Evolutionary conservation across 192 early-diverging fungal genomes (phyloP), one percentile per base, ranked within the genome.

Genomic region (Neocallimastix lanati): DNA sequence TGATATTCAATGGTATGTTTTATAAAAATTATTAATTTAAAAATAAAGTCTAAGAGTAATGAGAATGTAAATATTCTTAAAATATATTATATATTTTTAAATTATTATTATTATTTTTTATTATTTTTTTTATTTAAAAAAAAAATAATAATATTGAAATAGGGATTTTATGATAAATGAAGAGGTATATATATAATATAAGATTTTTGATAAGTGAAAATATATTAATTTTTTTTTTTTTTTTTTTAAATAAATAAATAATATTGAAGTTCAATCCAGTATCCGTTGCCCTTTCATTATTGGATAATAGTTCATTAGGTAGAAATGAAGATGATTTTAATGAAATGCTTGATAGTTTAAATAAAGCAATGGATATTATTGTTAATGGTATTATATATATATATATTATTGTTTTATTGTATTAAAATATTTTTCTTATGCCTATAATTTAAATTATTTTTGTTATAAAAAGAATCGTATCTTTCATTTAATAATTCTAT

Each of bases 401-500:
- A 29, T 27, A 28, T 2, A 78, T 78, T 85, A n/a, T n/a, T n/a
- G n/a, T n/a, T n/a, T n/a, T n/a, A n/a, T n/a, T n/a, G n/a, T n/a
- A n/a, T n/a, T n/a, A n/a, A n/a, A n/a, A n/a, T n/a, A n/a, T n/a
- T n/a, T n/a, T n/a, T n/a, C n/a, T n/a, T n/a, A n/a, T n/a, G n/a
- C n/a, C n/a, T n/a, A n/a, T n/a, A n/a, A n/a, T n/a, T n/a, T n/a
- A n/a, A n/a, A n/a, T n/a, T 18, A 25, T 28, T 18, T 35, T 83
- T 28, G 2, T 83, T 80, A 29, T n/a, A 33, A 29, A 29, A 77
- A 90, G 89, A 90, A 67, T 89, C 89, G 79, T 86, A 89, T 82
- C 84, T 88, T 77, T 84, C 88, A 5, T 90, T 90, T 82, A 90
- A 90, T 78, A 83, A 81, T 13, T 82, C 86, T 28, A 89, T 90